phyloP scores from a whole-genome alignment of 352 stramenopile species.

The Saprolegnia parasitica region DNA sequence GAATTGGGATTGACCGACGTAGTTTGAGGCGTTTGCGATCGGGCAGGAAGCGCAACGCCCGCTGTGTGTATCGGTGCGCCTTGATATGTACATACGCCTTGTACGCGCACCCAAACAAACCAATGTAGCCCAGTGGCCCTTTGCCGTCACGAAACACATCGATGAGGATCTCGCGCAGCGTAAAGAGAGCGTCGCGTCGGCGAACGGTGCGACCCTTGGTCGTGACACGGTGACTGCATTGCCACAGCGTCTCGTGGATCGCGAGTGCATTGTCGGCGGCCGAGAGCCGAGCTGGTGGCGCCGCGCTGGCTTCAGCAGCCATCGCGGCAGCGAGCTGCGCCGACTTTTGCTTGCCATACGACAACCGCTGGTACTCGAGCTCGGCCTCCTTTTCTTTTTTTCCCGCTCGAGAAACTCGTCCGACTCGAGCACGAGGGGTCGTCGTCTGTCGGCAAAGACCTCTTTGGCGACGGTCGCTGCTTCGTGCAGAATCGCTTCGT shows the following conservation, averaged over 20 bases:
- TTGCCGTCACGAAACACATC: conserved; percentile 37
- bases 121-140: conserved; percentile 36
- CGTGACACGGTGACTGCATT: conserved; percentile 6
- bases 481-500: conserved; percentile 84
- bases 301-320: conserved; percentile 29
- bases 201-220: background rate
- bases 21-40: background rate
- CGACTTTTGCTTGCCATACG: conserved; percentile 41
- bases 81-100: conserved; percentile 34
- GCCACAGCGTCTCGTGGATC: conserved; percentile 45
- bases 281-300: conserved; percentile 30
- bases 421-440: conserved; percentile 72
- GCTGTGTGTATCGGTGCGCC: conserved; percentile 22
- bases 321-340: conserved; percentile 32
- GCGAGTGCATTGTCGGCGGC: conserved; percentile 58
- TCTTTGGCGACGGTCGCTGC: conserved; percentile 66
- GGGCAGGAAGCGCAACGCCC: conserved; percentile 1
- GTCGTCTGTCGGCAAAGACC: conserved; percentile 54
- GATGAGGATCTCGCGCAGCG: conserved; percentile 29
- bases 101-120: conserved; percentile 34
- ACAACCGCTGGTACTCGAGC: conserved; percentile 79
- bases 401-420: conserved; percentile 72
- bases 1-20: background rate
- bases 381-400: conserved; percentile 66
- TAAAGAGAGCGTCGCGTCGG: conserved; percentile 32